Evolutionary conservation across 2,329 filamentous ascomycete genomes (phyloP), one percentile per base, ranked within the genome.

Genomic region (Colletotrichum sublineola): DNA sequence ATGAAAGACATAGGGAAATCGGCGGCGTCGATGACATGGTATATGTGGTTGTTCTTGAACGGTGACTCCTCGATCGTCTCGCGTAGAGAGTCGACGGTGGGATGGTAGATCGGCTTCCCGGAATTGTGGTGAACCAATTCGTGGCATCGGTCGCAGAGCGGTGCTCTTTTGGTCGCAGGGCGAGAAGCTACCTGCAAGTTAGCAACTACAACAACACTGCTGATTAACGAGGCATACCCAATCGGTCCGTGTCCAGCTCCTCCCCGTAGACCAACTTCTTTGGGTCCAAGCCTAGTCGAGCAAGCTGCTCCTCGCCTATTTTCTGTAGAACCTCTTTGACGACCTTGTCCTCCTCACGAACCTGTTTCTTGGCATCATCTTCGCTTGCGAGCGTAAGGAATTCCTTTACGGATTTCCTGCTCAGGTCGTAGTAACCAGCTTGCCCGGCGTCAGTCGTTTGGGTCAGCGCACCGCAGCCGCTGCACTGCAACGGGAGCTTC

Each of bases 1-100:
- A 98, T 86, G 18, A 99, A 83, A 1, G 96, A 98, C 89, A 99
- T 93, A 29, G 96, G 96, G 75, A 99, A 98, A 81, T 99, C 96
- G 73, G 95, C 96, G 3, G 96, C 96, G 79, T 99, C 96, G 31
- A 99, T 85, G 36, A 99, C 87, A 81, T 99, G 96, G 80, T 98
- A 99, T 73, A 99, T 92, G 81, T 98, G 94, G 78, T 99, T 98
- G 79, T 93, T 90, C 79, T 93, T 93, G 82, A 97, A 92, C 0
- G 95, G 95, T 1, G 96, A 97, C 81, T 97, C 94, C 65, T 92
- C 88, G 64, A 99, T 93, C 20, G 95, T 97, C 74, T 94, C 92
- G 75, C 91, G 90, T 64, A 99, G 91, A 2, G 94, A 91, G 55
- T 94, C 89, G 74, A 98, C 88, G 1, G 92, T 92, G 0, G 96